Conservation (phyloP, 2,329 filamentous ascomycete genomes). For the Sporothrix curviconia region DNA sequence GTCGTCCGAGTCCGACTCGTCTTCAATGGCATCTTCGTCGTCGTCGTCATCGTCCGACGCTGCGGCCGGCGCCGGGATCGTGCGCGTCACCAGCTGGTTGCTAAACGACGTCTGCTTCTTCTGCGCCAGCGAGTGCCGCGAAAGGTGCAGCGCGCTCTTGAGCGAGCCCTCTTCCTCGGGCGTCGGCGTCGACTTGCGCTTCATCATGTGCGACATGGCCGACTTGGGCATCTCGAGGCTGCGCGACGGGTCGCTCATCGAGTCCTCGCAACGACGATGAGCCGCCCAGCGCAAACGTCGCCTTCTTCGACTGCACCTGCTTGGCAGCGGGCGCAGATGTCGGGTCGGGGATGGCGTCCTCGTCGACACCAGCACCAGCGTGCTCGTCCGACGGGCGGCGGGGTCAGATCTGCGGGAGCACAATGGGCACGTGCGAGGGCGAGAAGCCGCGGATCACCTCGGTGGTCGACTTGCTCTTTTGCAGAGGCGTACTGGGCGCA, state of each 20-base stretch:
- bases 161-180: slow-evolving; percentile 71
- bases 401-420: slow-evolving; percentile 35
- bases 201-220: slow-evolving; percentile 29
- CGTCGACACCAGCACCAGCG: slow-evolving; percentile 20
- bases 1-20: slow-evolving; percentile 59
- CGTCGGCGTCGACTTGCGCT: slow-evolving; percentile 13
- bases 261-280: slow-evolving; percentile 78
- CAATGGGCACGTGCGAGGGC: slow-evolving; percentile 56
- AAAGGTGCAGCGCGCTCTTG: slow-evolving; percentile 44
- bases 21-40: no score
- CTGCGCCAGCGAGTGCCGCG: slow-evolving; percentile 37
- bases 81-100: slow-evolving; percentile 64
- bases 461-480: slow-evolving; percentile 37
- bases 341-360: slow-evolving; percentile 51
- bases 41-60: slow-evolving; percentile 44
- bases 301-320: slow-evolving; percentile 61
- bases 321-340: slow-evolving; percentile 52
- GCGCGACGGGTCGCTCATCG: slow-evolving; percentile 54
- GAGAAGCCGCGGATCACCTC: slow-evolving; percentile 77
- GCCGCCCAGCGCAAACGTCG: slow-evolving; percentile 66
- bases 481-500: neutral
- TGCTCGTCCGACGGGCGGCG: neutral
- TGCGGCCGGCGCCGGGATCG: slow-evolving; percentile 49
- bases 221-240: slow-evolving; percentile 40
- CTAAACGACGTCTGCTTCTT: slow-evolving; percentile 81